These are phyloP conservation scores for Gynandropsis gynandra DNA, from an alignment of 345 rosid species.

Conservation along the genomic window DNA sequence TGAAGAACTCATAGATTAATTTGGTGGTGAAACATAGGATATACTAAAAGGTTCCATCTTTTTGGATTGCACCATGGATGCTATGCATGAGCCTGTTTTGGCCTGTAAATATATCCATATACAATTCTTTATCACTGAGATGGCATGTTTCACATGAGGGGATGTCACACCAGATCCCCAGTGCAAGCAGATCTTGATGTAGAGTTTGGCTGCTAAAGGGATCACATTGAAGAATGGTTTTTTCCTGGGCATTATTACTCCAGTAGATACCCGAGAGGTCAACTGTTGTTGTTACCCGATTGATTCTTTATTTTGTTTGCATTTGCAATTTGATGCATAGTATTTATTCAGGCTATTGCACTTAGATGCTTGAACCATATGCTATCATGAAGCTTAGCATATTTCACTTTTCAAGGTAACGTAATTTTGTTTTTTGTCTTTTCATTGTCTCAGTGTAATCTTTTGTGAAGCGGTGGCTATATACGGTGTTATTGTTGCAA, in stretches of 20 bases:
- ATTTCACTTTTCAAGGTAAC: too few relatives aligned
- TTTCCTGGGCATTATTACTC: too few relatives aligned
- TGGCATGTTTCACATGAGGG: background rate
- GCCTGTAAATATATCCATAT: constrained; percentile 1
- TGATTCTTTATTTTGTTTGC: background rate
- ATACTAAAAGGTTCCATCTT: constrained; percentile 1
- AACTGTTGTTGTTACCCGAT: too few relatives aligned
- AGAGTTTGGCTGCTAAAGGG: too few relatives aligned
- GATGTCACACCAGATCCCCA: background rate
- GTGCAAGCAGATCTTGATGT: too few relatives aligned
- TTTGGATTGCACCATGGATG: background rate
- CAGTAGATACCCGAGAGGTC: too few relatives aligned
- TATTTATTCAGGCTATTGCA: background rate
- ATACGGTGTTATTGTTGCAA: constrained; percentile 96
- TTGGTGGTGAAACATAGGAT: background rate
- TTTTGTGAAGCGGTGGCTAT: constrained; percentile 99
- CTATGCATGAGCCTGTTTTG: background rate
- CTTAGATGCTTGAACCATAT: constrained; percentile 5
- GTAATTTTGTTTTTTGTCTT: constrained; percentile 8
- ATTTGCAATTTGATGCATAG: background rate
- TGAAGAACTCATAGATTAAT: background rate
- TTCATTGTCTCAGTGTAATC: constrained; percentile 56
- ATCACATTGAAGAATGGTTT: too few relatives aligned
- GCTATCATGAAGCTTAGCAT: constrained; percentile 11
- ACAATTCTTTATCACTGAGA: background rate